Percentiles rank a stretch among this genome's conserved stretches.
Conservation (phyloP, 306 rosid genomes). For the Pterocarpus santalinus region DNA sequence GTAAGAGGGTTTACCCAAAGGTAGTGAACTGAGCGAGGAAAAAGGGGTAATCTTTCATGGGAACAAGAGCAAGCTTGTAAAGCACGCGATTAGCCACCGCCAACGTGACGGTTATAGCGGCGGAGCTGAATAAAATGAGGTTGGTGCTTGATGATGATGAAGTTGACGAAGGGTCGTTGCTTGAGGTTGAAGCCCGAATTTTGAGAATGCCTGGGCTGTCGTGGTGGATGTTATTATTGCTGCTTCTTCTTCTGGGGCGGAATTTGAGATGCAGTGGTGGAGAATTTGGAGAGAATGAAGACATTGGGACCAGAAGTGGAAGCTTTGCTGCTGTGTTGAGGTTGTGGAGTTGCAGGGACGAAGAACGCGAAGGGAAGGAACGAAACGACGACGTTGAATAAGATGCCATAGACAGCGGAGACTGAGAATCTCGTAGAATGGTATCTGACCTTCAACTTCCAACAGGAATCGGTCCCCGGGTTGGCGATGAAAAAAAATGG, state of each 20-base stretch:
- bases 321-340: slow-evolving; percentile 30
- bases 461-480: too few relatives aligned
- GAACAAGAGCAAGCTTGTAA: slow-evolving; percentile 88
- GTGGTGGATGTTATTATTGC: neutral
- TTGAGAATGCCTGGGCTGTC: slow-evolving; percentile 24
- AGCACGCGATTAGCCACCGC: slow-evolving; percentile 88
- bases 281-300: slow-evolving; percentile 39
- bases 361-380: slow-evolving; percentile 6
- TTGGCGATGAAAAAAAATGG: too few relatives aligned
- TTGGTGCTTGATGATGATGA: slow-evolving; percentile 32
- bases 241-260: slow-evolving; percentile 36
- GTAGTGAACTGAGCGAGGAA: slow-evolving; percentile 88
- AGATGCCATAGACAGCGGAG: neutral
- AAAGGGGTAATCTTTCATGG: slow-evolving; percentile 82
- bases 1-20: slow-evolving; percentile 61
- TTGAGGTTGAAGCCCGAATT: slow-evolving; percentile 58
- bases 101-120: slow-evolving; percentile 56
- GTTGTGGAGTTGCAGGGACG: slow-evolving; percentile 19
- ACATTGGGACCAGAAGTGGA: slow-evolving; percentile 23
- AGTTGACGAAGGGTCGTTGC: slow-evolving; percentile 23
- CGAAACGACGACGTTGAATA: slow-evolving; percentile 31
- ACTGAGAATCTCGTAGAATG: too few relatives aligned
- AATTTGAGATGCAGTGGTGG: slow-evolving; percentile 34
- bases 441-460: too few relatives aligned
- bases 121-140: slow-evolving; percentile 54